Evolutionary conservation across 2,329 filamentous ascomycete genomes (phyloP).

Genomic region (Aspergillus sp.): DNA sequence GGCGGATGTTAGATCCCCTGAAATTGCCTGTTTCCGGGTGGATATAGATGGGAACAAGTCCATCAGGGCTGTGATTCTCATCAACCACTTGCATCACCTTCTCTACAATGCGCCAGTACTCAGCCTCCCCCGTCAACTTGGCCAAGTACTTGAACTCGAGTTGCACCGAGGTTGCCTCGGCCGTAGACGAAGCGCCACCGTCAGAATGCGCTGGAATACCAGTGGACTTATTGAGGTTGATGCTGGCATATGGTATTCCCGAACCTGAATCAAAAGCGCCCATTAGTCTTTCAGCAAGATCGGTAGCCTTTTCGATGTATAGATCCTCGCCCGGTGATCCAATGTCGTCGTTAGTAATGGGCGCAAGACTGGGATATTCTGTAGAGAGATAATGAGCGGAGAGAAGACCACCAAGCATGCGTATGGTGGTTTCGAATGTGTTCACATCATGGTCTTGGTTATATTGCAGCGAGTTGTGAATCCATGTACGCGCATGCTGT

Average conservation of each 20-base stretch:
- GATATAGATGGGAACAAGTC: conserved; percentile 89
- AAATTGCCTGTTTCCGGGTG: conserved; percentile 77
- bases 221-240: conserved; percentile 76
- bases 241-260: conserved; percentile 84
- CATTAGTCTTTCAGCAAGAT: conserved; percentile 82
- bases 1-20: conserved; percentile 78
- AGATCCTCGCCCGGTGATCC: conserved; percentile 80
- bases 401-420: conserved; percentile 90
- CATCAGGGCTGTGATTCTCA: conserved; percentile 73
- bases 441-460: conserved; percentile 94
- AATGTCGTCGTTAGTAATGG: conserved; percentile 68
- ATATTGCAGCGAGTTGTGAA: conserved; percentile 76
- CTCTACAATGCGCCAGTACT: conserved; percentile 91
- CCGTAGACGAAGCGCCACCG: conserved; percentile 85
- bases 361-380: conserved; percentile 74
- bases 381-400: conserved; percentile 95
- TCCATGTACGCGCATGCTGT: conserved; percentile 83
- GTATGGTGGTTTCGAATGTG: conserved; percentile 96
- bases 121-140: conserved; percentile 86
- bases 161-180: conserved; percentile 88
- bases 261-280: conserved; percentile 84
- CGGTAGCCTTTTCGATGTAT: conserved; percentile 93
- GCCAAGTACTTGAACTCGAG: conserved; percentile 97
- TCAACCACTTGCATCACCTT: conserved; percentile 91
- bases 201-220: conserved; percentile 82